phyloP scores from a whole-genome alignment of 2,329 filamentous ascomycete genomes.

The Sarocladium oryzae region DNA sequence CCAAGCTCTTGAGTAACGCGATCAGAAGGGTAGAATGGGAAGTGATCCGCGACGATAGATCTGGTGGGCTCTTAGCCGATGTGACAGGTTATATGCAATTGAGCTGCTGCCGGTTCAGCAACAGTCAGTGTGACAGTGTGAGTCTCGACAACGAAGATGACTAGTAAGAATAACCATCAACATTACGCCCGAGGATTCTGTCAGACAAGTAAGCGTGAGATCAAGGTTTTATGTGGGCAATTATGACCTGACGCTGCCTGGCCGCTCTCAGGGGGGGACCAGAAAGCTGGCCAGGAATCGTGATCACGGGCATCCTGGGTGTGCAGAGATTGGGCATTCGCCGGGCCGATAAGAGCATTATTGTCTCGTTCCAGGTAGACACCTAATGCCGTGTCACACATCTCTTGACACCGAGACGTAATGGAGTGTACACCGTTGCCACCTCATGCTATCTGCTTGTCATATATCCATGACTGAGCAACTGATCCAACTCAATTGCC shows the following conservation, averaged over 20 bases:
- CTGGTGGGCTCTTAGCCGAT: neutral
- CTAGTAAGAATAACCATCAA: too few relatives aligned
- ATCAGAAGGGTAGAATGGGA: neutral
- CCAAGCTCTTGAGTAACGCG: neutral
- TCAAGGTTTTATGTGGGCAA: too few relatives aligned
- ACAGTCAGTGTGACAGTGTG: too few relatives aligned
- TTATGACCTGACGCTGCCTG: too few relatives aligned
- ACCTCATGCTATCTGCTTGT: neutral
- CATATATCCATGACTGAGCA: too few relatives aligned
- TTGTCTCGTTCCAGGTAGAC: neutral
- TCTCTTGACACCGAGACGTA: neutral
- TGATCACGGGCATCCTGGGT: neutral
- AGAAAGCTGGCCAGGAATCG: too few relatives aligned
- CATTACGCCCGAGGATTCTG: too few relatives aligned
- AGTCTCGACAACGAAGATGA: too few relatives aligned
- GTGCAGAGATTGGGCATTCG: neutral
- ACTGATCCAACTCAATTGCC: too few relatives aligned
- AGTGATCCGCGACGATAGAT: neutral
- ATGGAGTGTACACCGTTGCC: neutral
- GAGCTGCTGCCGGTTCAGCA: neutral
- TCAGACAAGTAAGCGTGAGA: too few relatives aligned
- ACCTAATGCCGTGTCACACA: neutral
- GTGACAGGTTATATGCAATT: constrained; percentile 7
- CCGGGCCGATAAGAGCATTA: neutral
- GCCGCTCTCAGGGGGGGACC: too few relatives aligned